These are phyloP conservation scores for Eurotiales sp. DNA, from an alignment of 2,329 filamentous ascomycete genomes.

Conservation along the genomic window DNA sequence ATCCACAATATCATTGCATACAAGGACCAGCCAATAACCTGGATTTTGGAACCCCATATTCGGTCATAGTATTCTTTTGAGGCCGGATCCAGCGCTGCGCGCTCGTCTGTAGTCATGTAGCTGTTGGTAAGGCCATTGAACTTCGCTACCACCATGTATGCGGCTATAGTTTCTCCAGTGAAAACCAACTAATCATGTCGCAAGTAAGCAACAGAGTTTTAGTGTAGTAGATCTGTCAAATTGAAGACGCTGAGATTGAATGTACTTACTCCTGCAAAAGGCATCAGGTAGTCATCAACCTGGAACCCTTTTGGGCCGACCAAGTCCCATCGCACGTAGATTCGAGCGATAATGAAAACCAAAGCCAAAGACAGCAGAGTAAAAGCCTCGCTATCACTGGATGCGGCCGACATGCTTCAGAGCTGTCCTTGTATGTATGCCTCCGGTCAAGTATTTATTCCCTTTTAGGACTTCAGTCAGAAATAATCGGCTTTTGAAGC, in stretches of 20 bases:
- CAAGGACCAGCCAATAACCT: conserved; percentile 51
- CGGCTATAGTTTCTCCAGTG: conserved; percentile 44
- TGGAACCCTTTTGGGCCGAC: conserved; percentile 47
- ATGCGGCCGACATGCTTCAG: conserved; percentile 3
- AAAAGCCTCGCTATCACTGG: conserved; percentile 36
- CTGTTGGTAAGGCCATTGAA: conserved; percentile 53
- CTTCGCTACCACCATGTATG: conserved; percentile 45
- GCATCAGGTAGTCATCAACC: conserved; percentile 56
- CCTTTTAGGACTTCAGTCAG: background rate
- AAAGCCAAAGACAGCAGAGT: conserved; percentile 49
- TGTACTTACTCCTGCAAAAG: conserved; percentile 45
- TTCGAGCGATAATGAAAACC: conserved; percentile 46
- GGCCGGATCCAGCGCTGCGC: conserved; percentile 41
- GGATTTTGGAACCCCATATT: conserved; percentile 49
- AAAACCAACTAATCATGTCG: conserved; percentile 41
- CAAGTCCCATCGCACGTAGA: conserved; percentile 43
- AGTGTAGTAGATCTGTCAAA: background rate
- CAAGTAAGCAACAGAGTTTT: background rate
- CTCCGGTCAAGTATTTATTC: background rate
- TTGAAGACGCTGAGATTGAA: background rate
- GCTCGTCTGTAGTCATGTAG: conserved; percentile 50
- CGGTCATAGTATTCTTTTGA: conserved; percentile 46
- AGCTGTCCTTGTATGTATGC: background rate
- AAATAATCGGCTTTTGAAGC: background rate
- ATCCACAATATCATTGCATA: conserved; percentile 52